phyloP scores from a whole-genome alignment of 2,329 filamentous ascomycete genomes.

The Phaeosphaeriaceae sp. region DNA sequence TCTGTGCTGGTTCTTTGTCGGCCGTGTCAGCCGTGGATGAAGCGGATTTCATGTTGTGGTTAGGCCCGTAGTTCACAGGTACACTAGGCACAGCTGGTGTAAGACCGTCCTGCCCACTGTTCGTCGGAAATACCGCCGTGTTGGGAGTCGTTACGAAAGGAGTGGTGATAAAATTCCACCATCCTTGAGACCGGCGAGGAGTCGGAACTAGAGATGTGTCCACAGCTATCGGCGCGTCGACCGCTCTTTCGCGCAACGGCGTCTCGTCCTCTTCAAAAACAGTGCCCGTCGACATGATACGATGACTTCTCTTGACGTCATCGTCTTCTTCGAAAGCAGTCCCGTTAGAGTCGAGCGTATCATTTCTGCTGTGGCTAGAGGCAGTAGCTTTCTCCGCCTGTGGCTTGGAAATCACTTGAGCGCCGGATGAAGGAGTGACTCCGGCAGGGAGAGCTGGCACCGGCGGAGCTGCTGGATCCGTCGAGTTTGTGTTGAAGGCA shows the following conservation, averaged over 20 bases:
- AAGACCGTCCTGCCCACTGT: constrained; percentile 23
- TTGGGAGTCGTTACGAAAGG: constrained; percentile 62
- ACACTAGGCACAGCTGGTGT: constrained; percentile 45
- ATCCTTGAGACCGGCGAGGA: constrained; percentile 68
- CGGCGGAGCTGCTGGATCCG: constrained; percentile 60
- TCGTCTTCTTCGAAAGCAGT: constrained; percentile 59
- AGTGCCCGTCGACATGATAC: constrained; percentile 65
- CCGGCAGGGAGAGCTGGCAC: constrained; percentile 44
- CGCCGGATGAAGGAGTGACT: constrained; percentile 18
- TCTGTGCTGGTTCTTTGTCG: background rate
- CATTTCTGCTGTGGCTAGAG: constrained; percentile 32
- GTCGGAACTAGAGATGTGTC: constrained; percentile 55
- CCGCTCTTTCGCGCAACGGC: constrained; percentile 34
- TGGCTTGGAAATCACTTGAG: constrained; percentile 1
- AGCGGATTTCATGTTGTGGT: constrained; percentile 4
- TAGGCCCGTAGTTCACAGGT: constrained; percentile 33
- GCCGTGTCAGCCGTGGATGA: background rate
- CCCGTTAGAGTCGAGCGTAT: constrained; percentile 44
- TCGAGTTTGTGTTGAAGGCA: constrained; percentile 47
- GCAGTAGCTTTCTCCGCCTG: constrained; percentile 5
- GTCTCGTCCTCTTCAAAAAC: constrained; percentile 73
- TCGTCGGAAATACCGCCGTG: constrained; percentile 45
- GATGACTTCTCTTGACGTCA: constrained; percentile 49
- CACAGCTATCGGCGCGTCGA: constrained; percentile 43
- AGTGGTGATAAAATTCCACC: constrained; percentile 80